Base-by-base conservation (phyloP, 192 early-diverging fungal species). In the Endogone sp. region DNA sequence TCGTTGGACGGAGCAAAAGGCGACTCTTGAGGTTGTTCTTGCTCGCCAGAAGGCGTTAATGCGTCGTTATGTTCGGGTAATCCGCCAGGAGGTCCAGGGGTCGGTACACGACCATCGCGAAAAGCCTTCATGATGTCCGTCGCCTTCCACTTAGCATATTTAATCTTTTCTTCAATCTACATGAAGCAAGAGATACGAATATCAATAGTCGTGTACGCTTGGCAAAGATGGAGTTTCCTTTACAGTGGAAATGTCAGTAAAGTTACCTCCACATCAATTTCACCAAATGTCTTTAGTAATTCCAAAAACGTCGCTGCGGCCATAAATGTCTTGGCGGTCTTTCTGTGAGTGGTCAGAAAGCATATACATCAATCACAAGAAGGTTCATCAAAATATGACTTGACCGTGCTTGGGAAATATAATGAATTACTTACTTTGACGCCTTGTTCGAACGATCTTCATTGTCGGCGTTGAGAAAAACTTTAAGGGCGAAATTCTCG, bases 101-200 rank as follows among this genome's bases (percentile, higher is more conserved):
- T 73, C 23, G 95, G 94, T 20, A 56, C 65, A 28, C 92, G 82
- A 3, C 96, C 97, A 72, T 97, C 95, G 21, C 90, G 81, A 22
- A 96, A 72, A 1, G 95, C 93, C 72, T 94, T 97, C 29, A 95
- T 80, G 29, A 99, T 99, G 72, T 98, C 94, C 0, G 91, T 87
- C 2, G 96, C 96, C 62, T 97, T 92, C 89, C 92, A 99, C 71
- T 97, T 96, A 2, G 96, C 88, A 74, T 99, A 99, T 69, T 90
- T 93, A 65, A 98, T 91, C 78, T 97, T 99, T 68, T 93, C 89
- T 63, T 88, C 75, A 29, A 89, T 68, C 89, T 91, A n/a, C n/a
- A n/a, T n/a, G 56, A 60, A 65, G 11, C 2, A 13, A 20, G 23
- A 31, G 2, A 31, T 22, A 28, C 6, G 10, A 60, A 60, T 16